Base-by-base conservation (phyloP, 805 yeast genomes). In the Candida nonsorbophila region DNA sequence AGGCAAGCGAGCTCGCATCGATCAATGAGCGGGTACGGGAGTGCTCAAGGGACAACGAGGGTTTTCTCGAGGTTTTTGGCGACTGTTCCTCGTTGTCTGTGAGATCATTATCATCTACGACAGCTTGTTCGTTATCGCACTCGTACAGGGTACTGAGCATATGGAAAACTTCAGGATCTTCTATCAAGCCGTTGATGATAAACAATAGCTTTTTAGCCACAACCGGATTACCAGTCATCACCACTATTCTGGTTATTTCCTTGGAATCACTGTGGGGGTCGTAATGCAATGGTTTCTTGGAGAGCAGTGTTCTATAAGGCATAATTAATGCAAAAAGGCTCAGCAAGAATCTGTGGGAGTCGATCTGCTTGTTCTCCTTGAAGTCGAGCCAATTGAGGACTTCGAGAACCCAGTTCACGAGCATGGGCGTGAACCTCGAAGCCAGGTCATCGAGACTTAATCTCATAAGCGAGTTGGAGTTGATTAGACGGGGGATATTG, bases 131-230 rank as follows among this genome's bases (percentile, higher is more conserved):
- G 20, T 27, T 24, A 12, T 26, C 14, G 6, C 20, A 14, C 7
- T 24, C 19, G 17, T 21, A 25, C 8, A 34, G 20, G n/a, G n/a
- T n/a, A n/a, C n/a, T 24, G n/a, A n/a, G n/a, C n/a, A n/a, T n/a
- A n/a, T n/a, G n/a, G n/a, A n/a, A 30, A 10, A 38, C 29, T 16
- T 43, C 42, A 20, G 51, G 57, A 38, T 63, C 62, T 1, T 73
- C 68, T 11, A 76, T 48, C 15, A 76, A 34, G 0, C 74, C 80
- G 30, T 73, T 63, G 6, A 76, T 37, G 6, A 76, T 68, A 32
- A 73, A 75, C 0, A 75, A 55, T 31, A 76, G 51, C 43, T 74
- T 74, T 41, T 75, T 77, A 1, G 81, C 79, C 7, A 76, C 77
- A 6, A 69, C 69, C 20, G 77, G 73, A 42, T 76, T 76, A 10